Percentiles rank a stretch among this genome's conserved stretches.
Evolutionary conservation across 2,329 filamentous ascomycete genomes (phyloP).

Genomic region (Talaromyces sp.): DNA sequence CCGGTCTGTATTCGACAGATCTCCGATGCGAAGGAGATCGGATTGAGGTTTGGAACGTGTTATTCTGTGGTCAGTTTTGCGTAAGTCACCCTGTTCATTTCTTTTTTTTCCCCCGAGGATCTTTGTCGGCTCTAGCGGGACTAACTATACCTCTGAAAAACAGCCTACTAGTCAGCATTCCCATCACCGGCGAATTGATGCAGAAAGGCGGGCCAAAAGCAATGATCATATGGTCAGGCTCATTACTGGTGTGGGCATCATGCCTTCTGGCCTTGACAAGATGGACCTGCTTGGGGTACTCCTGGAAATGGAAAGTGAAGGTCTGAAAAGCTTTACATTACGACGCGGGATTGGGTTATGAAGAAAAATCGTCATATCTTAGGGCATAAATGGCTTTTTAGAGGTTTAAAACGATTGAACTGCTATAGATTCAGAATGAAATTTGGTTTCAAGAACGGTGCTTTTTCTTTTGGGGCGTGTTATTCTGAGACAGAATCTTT

Average conservation of each 20-base stretch:
- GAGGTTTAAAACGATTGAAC: neutral
- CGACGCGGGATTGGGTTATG: neutral
- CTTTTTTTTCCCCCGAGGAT: neutral
- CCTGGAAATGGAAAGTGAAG: conserved; percentile 40
- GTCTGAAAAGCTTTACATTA: conserved; percentile 26
- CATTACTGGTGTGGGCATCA: conserved; percentile 41
- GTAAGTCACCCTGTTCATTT: conserved; percentile 24
- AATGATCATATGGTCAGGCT: conserved; percentile 49
- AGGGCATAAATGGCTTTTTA: neutral
- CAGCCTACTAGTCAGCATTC: conserved; percentile 48
- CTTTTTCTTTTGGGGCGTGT: neutral
- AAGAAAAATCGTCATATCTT: neutral
- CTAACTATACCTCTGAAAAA: neutral
- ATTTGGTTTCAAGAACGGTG: neutral
- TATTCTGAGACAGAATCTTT: neutral
- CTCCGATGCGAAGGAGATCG: conserved; percentile 50
- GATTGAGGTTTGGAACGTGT: conserved; percentile 50
- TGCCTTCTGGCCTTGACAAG: conserved; percentile 36
- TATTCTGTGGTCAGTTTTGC: conserved; percentile 52
- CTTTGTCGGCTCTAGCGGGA: neutral
- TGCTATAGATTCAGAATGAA: neutral
- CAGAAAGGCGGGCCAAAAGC: conserved; percentile 47
- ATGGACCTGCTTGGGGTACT: conserved; percentile 41
- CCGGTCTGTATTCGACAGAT: conserved; percentile 50
- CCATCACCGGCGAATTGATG: conserved; percentile 51